A percentile compares a stretch with the other conserved stretches of the same genome.
Conservation (phyloP, 1,284 basidiomycete genomes). For the Volvariella surrecta region DNA sequence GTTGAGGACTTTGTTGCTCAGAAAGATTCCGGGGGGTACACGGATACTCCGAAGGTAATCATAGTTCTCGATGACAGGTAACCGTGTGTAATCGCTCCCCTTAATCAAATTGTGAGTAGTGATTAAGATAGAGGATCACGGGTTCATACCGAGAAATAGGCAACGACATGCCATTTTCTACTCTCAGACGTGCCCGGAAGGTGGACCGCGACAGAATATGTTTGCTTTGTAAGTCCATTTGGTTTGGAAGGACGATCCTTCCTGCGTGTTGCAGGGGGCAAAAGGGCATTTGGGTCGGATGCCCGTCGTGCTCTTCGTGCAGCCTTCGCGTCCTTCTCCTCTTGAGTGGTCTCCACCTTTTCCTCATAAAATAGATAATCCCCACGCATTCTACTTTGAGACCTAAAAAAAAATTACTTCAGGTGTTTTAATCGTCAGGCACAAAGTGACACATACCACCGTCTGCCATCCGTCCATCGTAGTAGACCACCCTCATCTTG, state of each 20-base stretch:
- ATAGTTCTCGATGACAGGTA: slow-evolving; percentile 62
- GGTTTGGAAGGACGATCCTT: slow-evolving; percentile 68
- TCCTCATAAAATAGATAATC: slow-evolving; percentile 76
- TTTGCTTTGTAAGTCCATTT: slow-evolving; percentile 71
- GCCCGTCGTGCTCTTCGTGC: slow-evolving; percentile 56
- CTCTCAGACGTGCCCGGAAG: slow-evolving; percentile 44
- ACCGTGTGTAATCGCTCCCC: slow-evolving; percentile 57
- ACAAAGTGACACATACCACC: slow-evolving; percentile 38
- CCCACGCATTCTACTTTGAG: slow-evolving; percentile 73
- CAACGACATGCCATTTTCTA: slow-evolving; percentile 72
- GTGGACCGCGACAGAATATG: slow-evolving; percentile 65
- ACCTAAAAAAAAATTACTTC: slow-evolving; percentile 34
- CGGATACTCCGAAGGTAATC: slow-evolving; percentile 56
- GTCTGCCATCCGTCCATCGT: slow-evolving; percentile 70
- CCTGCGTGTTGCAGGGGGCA: slow-evolving; percentile 50
- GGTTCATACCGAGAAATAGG: slow-evolving; percentile 60
- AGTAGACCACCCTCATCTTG: slow-evolving; percentile 69
- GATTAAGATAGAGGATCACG: slow-evolving; percentile 6
- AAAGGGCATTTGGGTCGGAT: slow-evolving; percentile 46
- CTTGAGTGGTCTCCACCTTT: slow-evolving; percentile 67
- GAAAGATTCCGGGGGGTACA: slow-evolving; percentile 55
- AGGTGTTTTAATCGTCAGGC: background rate
- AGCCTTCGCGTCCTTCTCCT: slow-evolving; percentile 67
- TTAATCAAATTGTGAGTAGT: slow-evolving; percentile 18
- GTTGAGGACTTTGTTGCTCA: slow-evolving; percentile 52